Conservation (phyloP, 768 basidiomycete genomes). For the Floccularia luteovirens region DNA sequence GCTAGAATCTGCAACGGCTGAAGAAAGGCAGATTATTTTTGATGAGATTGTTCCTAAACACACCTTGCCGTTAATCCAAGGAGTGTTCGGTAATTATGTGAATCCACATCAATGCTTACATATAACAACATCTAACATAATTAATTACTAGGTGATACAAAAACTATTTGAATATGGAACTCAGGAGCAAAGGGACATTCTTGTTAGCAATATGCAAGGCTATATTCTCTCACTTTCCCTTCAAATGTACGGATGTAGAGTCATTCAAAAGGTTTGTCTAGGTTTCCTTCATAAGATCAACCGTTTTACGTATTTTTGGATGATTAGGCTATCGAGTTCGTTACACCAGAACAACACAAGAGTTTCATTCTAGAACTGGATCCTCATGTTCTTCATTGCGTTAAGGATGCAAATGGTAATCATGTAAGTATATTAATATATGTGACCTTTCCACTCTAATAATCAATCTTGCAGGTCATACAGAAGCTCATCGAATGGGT, state of each 20-base stretch:
- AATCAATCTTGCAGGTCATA: conserved; percentile 46
- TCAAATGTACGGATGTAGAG: conserved; percentile 95
- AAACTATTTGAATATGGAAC: conserved; percentile 89
- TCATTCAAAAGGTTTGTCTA: conserved; percentile 75
- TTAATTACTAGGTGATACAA: conserved; percentile 68
- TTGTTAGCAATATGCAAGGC: conserved; percentile 71
- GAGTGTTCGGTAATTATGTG: conserved; percentile 96
- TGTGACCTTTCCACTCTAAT: conserved; percentile 3
- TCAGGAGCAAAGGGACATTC: conserved; percentile 58
- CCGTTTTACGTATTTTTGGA: conserved; percentile 1
- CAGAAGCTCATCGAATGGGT: conserved; percentile 86
- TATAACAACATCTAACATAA: conserved; percentile 4
- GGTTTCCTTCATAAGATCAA: not conserved
- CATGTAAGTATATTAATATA: conserved; percentile 52
- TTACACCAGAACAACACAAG: conserved; percentile 72
- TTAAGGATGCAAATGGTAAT: conserved; percentile 90
- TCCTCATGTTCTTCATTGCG: conserved; percentile 73
- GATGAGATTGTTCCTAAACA: conserved; percentile 81
- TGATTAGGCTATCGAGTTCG: conserved; percentile 72
- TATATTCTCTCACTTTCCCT: conserved; percentile 70
- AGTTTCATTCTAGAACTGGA: conserved; percentile 74
- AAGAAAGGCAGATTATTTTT: conserved; percentile 75
- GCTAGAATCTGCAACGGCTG: conserved; percentile 65
- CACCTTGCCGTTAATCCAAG: conserved; percentile 71
- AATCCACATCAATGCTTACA: conserved; percentile 15